Conservation (phyloP, 2,329 filamentous ascomycete species). For the Microsporum audouinii region DNA sequence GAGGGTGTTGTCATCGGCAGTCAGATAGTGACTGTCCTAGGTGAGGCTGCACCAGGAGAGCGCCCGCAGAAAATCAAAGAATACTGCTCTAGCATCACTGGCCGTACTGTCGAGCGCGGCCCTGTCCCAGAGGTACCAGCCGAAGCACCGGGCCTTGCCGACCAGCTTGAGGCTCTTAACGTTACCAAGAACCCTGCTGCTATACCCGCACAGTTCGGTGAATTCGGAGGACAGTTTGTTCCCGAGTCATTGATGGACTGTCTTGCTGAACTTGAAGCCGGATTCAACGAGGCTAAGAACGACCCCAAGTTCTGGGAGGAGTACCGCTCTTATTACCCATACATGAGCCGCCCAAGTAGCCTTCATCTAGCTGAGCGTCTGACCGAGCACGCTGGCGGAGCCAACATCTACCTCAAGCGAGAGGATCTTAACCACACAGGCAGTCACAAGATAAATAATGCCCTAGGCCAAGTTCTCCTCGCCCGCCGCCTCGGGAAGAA, state of each 20-base stretch:
- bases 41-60: conserved; percentile 54
- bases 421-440: conserved; percentile 97
- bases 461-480: conserved; percentile 80
- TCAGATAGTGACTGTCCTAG: conserved; percentile 77
- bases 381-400: conserved; percentile 78
- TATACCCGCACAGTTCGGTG: conserved; percentile 77
- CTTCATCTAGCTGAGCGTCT: conserved; percentile 80
- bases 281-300: conserved; percentile 76
- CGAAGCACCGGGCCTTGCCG: conserved; percentile 55
- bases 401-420: conserved; percentile 94
- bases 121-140: conserved; percentile 34
- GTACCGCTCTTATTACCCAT: conserved; percentile 88
- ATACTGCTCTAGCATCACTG: conserved; percentile 67
- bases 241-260: conserved; percentile 98
- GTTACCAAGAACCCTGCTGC: conserved; percentile 44
- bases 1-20: conserved; percentile 96
- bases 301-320: conserved; percentile 95
- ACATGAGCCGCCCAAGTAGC: conserved; percentile 90
- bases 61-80: conserved; percentile 65
- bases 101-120: conserved; percentile 41
- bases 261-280: conserved; percentile 74
- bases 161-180: conserved; percentile 74
- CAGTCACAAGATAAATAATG: conserved; percentile 99
- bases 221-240: conserved; percentile 95
- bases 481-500: conserved; percentile 83